phyloP scores from a whole-genome alignment of 2,329 filamentous ascomycete species.

The Neopestalotiopsis rosae region DNA sequence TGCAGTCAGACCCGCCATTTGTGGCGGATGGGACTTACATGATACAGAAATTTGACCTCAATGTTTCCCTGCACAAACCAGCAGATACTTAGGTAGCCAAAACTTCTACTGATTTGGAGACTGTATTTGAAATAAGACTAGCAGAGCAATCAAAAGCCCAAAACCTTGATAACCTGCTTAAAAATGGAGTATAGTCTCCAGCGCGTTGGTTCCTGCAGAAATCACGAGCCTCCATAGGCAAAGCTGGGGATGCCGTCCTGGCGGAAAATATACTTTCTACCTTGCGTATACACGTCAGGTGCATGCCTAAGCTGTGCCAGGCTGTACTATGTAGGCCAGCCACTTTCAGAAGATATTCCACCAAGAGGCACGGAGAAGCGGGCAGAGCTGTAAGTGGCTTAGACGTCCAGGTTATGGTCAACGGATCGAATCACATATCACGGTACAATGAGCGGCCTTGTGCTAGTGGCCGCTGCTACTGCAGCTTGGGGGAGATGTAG shows the following conservation, averaged over 20 bases:
- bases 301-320: not conserved
- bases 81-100: too few species aligned
- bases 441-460: not conserved
- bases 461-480: constrained; percentile 12
- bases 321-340: not conserved
- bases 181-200: not conserved
- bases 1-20: not conserved
- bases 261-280: not conserved
- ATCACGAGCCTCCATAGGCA: not conserved
- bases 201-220: not conserved
- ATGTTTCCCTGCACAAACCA: too few species aligned
- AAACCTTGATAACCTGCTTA: not conserved
- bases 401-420: not conserved
- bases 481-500: not conserved
- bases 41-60: too few species aligned
- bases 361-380: constrained; percentile 1
- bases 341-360: not conserved
- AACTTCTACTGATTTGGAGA: too few species aligned
- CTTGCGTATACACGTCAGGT: not conserved
- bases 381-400: constrained; percentile 13
- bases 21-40: too few species aligned
- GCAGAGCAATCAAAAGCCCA: too few species aligned
- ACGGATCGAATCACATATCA: not conserved
- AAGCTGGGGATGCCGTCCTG: not conserved
- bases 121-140: too few species aligned